Evolutionary conservation across 495 filamentous ascomycete genomes (phyloP).

Genomic region (Beverwykella pulmonaria): DNA sequence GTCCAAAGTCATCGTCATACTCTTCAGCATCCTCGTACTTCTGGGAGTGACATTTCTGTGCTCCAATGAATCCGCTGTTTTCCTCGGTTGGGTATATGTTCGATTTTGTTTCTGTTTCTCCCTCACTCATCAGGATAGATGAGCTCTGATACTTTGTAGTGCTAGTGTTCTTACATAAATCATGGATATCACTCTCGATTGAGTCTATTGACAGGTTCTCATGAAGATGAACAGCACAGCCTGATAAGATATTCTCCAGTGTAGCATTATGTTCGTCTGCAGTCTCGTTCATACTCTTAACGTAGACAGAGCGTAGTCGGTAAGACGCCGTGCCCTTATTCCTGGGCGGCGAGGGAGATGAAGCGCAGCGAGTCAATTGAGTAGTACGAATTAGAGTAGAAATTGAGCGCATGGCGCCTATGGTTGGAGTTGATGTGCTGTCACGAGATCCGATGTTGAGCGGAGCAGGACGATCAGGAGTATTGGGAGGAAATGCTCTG

Average conservation of each 20-base stretch:
- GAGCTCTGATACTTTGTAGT: background rate
- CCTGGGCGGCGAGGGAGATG: background rate
- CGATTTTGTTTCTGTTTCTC: background rate
- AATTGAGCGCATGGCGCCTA: background rate
- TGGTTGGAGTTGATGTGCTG: background rate
- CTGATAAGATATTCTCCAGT: background rate
- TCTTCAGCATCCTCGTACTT: background rate
- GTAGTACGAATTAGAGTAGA: constrained; percentile 1
- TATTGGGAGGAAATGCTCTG: constrained; percentile 18
- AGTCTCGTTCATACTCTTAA: background rate
- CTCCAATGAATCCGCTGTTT: background rate
- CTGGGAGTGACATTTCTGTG: background rate
- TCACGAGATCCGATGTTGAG: constrained; percentile 18
- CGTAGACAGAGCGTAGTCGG: background rate
- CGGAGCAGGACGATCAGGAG: constrained; percentile 31
- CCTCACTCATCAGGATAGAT: background rate
- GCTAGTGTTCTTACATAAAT: background rate
- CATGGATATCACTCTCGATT: background rate
- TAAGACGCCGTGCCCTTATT: background rate
- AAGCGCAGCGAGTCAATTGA: background rate
- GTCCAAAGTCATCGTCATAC: background rate
- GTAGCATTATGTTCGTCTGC: background rate
- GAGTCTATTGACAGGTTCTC: background rate
- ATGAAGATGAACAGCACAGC: background rate
- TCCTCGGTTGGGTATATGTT: background rate